These are phyloP conservation scores for Lactifluus rugatus DNA, from an alignment of 768 basidiomycete genomes.

Conservation along the genomic window DNA sequence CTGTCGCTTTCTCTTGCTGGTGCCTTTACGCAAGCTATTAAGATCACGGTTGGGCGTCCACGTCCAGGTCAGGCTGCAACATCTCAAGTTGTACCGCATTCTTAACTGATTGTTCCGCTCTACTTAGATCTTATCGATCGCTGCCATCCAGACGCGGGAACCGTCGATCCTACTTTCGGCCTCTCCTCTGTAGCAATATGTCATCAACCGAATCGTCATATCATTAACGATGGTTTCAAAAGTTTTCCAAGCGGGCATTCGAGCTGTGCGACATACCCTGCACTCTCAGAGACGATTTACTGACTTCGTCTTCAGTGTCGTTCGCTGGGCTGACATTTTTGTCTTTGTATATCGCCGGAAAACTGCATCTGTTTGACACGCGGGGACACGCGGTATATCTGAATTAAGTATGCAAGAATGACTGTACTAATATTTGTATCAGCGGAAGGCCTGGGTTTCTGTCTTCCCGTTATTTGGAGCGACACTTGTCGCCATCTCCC, in stretches of 20 bases:
- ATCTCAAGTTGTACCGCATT: not conserved
- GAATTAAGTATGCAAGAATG: not conserved
- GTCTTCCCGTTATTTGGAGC: slow-evolving; percentile 71
- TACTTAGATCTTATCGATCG: slow-evolving; percentile 50
- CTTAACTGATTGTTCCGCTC: not conserved
- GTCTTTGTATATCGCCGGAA: slow-evolving; percentile 82
- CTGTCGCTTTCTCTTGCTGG: slow-evolving; percentile 72
- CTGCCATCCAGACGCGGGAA: slow-evolving; percentile 58
- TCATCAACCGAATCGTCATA: slow-evolving; percentile 49
- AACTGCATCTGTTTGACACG: slow-evolving; percentile 81
- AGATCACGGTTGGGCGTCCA: slow-evolving; percentile 82
- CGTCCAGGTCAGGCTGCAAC: slow-evolving; percentile 50
- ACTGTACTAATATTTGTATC: not conserved
- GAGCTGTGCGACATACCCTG: slow-evolving; percentile 46
- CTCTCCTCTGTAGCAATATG: slow-evolving; percentile 72
- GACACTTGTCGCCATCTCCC: slow-evolving; percentile 67
- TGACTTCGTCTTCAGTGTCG: slow-evolving; percentile 45
- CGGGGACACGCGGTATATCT: slow-evolving; percentile 59
- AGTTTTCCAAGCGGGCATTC: slow-evolving; percentile 92
- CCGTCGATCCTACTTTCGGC: slow-evolving; percentile 60
- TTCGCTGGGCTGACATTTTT: slow-evolving; percentile 91
- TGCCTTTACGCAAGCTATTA: slow-evolving; percentile 72
- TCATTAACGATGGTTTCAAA: slow-evolving; percentile 76
- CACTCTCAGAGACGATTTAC: not conserved
- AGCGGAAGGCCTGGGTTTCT: slow-evolving; percentile 72